phyloP scores from a whole-genome alignment of 1,284 basidiomycete species.

The Marasmius fiardii region DNA sequence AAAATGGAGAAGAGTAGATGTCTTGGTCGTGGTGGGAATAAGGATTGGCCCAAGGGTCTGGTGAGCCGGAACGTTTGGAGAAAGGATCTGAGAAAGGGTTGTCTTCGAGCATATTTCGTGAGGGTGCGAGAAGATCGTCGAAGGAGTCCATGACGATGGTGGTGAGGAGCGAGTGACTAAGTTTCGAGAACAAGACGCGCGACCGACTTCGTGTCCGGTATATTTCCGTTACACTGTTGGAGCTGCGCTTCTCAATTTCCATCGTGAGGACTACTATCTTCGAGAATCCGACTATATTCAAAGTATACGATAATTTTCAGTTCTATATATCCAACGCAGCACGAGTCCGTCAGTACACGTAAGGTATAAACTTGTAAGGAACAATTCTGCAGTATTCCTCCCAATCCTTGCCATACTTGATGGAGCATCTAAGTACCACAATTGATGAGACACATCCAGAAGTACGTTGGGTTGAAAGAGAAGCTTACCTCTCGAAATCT shows the following conservation, averaged over 20 bases:
- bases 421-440: conserved; percentile 59
- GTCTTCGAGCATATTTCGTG: conserved; percentile 57
- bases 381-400: conserved; percentile 84
- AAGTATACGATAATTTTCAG: too few relatives aligned
- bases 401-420: conserved; percentile 97
- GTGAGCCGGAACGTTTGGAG: conserved; percentile 60
- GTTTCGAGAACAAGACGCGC: too few relatives aligned
- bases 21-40: conserved; percentile 25
- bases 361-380: conserved; percentile 87
- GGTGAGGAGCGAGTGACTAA: not conserved
- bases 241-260: too few relatives aligned
- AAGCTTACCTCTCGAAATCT: conserved; percentile 81
- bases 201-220: too few relatives aligned
- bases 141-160: conserved; percentile 56
- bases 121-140: conserved; percentile 72
- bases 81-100: conserved; percentile 82
- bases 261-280: too few relatives aligned
- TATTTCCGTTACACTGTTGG: too few relatives aligned
- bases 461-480: not conserved
- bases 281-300: too few relatives aligned
- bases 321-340: not conserved
- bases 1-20: conserved; percentile 7
- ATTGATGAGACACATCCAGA: conserved; percentile 4
- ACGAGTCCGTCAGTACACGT: conserved; percentile 41
- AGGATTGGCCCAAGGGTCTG: conserved; percentile 72